phyloP scores from a whole-genome alignment of 164 flowering plant genomes.

The Stephania cephalantha region DNA sequence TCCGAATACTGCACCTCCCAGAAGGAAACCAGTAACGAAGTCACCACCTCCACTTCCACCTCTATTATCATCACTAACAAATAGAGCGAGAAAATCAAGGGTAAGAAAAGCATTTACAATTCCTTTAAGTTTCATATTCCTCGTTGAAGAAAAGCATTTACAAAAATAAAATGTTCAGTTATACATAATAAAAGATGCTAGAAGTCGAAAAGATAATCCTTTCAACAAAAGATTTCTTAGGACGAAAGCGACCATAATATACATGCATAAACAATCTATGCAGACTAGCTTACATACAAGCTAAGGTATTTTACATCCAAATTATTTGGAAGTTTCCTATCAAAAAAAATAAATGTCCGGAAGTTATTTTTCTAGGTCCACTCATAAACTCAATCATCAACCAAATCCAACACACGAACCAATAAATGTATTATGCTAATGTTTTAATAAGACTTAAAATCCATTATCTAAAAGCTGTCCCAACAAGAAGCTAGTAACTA shows the following conservation, averaged over 20 bases:
- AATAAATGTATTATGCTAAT: too few species aligned
- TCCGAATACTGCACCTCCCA: conserved; percentile 93
- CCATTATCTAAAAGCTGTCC: too few species aligned
- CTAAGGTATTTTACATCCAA: too few species aligned
- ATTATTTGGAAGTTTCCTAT: too few species aligned
- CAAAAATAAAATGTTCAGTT: neutral
- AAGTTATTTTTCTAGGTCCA: too few species aligned
- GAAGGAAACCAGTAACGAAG: conserved; percentile 78
- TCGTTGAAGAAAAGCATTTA: neutral
- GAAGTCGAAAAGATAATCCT: neutral
- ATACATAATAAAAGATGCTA: neutral
- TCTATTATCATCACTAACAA: conserved; percentile 40
- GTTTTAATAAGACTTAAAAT: too few species aligned
- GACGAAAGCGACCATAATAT: neutral
- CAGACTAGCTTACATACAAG: too few species aligned
- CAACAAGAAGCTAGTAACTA: too few species aligned
- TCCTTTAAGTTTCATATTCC: too few species aligned
- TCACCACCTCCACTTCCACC: conserved; percentile 58
- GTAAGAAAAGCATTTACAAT: neutral
- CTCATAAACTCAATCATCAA: too few species aligned
- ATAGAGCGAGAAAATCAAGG: neutral
- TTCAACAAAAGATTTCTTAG: neutral
- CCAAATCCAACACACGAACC: too few species aligned
- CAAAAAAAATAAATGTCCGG: too few species aligned
- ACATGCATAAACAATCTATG: neutral